Base-by-base conservation (phyloP, 129 eudicot genomes). In the Chrysanthemum seticuspe region DNA sequence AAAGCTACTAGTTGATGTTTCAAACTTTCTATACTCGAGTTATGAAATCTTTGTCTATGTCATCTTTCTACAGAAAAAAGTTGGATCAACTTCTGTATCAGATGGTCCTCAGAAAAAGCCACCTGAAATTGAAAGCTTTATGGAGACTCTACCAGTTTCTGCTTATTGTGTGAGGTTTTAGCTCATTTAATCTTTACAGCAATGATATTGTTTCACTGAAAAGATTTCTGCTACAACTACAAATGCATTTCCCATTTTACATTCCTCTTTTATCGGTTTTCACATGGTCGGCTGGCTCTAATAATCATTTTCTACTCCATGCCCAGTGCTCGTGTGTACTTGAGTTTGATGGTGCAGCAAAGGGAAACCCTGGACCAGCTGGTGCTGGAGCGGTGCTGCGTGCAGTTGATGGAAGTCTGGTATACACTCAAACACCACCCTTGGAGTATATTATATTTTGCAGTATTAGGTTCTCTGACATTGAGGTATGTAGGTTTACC, bases 291-390 rank as follows among this genome's bases (percentile, higher is more conserved):
- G 18, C n/a, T 53, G 18, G 14, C n/a, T 11, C 58, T 53, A 13
- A 53, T 53, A 13, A 53, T 13, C 18, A 31, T 31, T 13, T 53
- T 56, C 58, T 56, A 40, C 47, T 66, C 12, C 6, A 52, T 27
- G 5, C 53, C 15, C 85, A 83, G 95, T 51, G 78, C 75, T 85
- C 96, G 13, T 92, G 86, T 76, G 66, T 82, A 60, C 80, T 92
- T 23, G 96, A 92, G 84, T 92, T 92, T 80, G 98, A 92, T 80
- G 98, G 98, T 55, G 96, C 98, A 55, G 87, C 98, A 64, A 92
- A 89, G 80, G 95, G 96, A 65, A 92, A 92, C 82, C 98, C 98
- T 76, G 98, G 98, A 69, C 89, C 59, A 53, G 91, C 98, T 73
- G 98, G 96, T 76, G 98, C 98, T 47, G 98, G 91, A 29, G 97